Conservation (phyloP, 2,329 filamentous ascomycete species). For the Botrytis pseudocinerea region DNA sequence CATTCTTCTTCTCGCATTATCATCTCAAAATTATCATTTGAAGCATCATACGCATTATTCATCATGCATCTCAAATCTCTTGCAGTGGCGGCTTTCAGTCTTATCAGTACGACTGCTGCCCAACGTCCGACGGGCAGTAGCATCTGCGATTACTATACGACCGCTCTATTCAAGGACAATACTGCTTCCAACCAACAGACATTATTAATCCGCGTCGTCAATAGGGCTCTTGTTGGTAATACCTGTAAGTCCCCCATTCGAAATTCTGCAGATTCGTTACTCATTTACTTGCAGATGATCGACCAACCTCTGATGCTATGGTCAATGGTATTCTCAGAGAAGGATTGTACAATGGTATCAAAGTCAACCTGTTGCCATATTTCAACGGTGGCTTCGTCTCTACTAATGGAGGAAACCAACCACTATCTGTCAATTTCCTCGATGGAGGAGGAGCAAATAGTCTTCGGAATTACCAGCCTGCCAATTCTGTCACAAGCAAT, state of each 20-base stretch:
- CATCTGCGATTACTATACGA: constrained; percentile 66
- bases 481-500: constrained; percentile 53
- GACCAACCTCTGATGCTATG: constrained; percentile 52
- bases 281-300: constrained; percentile 46
- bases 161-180: constrained; percentile 58
- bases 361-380: constrained; percentile 60
- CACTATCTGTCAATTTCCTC: constrained; percentile 57
- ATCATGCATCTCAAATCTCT: constrained; percentile 36
- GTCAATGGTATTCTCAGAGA: constrained; percentile 59
- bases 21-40: not conserved
- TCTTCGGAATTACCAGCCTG: constrained; percentile 49
- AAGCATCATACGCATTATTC: not conserved
- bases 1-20: not conserved
- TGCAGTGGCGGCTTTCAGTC: constrained; percentile 24
- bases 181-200: constrained; percentile 58
- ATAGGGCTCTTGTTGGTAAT: constrained; percentile 65
- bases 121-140: constrained; percentile 52
- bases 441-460: constrained; percentile 59
- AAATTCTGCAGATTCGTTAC: not conserved
- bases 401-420: constrained; percentile 51
- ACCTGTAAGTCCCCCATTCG: constrained; percentile 48
- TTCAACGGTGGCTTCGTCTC: constrained; percentile 57
- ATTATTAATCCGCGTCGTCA: constrained; percentile 58
- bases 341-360: constrained; percentile 50
- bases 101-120: constrained; percentile 28